These are phyloP conservation scores for Fusarium continuum DNA, from an alignment of 2,329 filamentous ascomycete species.

Conservation along the genomic window DNA sequence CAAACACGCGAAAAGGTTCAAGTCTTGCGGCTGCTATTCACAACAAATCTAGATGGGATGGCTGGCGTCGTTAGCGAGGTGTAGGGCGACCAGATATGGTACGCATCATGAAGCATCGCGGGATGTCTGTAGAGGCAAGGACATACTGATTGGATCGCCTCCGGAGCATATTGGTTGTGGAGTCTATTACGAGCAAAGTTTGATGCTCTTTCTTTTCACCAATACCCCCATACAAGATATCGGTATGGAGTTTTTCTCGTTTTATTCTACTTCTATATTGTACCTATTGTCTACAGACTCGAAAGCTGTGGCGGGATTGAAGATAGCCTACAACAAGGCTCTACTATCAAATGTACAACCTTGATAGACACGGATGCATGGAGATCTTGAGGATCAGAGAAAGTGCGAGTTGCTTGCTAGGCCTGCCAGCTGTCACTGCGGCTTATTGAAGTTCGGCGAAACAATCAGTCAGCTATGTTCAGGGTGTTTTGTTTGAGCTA, in stretches of 20 bases:
- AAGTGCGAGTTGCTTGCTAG: background rate
- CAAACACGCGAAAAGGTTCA: constrained; percentile 13
- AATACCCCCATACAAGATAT: constrained; percentile 26
- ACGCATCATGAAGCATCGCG: constrained; percentile 37
- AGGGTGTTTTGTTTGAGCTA: background rate
- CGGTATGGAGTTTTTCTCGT: constrained; percentile 18
- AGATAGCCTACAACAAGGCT: background rate
- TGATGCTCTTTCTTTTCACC: constrained; percentile 15
- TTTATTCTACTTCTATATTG: background rate
- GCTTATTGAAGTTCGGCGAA: background rate
- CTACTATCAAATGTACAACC: background rate
- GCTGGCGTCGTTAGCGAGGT: constrained; percentile 23
- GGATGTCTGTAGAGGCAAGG: constrained; percentile 26
- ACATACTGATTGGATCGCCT: constrained; percentile 9
- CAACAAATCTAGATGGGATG: constrained; percentile 29
- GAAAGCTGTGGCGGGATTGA: constrained; percentile 2
- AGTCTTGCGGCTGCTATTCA: constrained; percentile 20
- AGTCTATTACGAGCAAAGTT: constrained; percentile 16
- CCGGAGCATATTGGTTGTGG: constrained; percentile 23
- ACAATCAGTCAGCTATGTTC: background rate
- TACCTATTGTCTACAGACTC: constrained; percentile 14
- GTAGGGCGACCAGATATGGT: constrained; percentile 22
- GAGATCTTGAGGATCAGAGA: background rate
- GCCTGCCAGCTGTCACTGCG: background rate
- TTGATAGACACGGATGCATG: background rate